These are phyloP conservation scores for Colletotrichum cuscutae DNA, from an alignment of 2,329 filamentous ascomycete genomes.

Conservation along the genomic window DNA sequence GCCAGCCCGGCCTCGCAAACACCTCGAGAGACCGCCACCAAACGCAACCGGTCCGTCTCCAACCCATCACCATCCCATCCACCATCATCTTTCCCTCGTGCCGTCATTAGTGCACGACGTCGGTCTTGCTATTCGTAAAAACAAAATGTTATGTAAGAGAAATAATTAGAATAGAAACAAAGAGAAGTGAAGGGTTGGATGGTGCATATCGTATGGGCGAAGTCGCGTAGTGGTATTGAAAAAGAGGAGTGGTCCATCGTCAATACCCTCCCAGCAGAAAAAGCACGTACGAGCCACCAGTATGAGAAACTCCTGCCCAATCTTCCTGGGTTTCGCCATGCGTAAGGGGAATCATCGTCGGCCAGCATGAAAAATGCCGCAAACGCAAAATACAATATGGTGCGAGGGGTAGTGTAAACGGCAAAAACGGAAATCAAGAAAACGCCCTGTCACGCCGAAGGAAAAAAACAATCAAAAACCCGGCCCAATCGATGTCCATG, in stretches of 20 bases:
- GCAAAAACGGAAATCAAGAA: slow-evolving; percentile 3
- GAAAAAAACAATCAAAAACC: not conserved
- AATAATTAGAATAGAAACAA: slow-evolving; percentile 25
- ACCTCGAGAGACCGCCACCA: not conserved
- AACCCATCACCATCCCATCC: not conserved
- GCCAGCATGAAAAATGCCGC: slow-evolving; percentile 30
- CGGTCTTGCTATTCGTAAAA: slow-evolving; percentile 25
- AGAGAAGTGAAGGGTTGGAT: slow-evolving; percentile 9
- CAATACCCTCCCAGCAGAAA: slow-evolving; percentile 10
- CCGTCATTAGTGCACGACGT: slow-evolving; percentile 29
- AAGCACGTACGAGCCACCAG: slow-evolving; percentile 28
- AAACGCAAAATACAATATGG: slow-evolving; percentile 22
- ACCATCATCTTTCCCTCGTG: slow-evolving; percentile 17
- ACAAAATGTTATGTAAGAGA: slow-evolving; percentile 14
- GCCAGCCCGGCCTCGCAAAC: not conserved
- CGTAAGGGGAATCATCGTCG: slow-evolving; percentile 34
- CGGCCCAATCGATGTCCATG: not conserved
- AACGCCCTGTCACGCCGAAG: slow-evolving; percentile 2
- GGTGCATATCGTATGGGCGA: slow-evolving; percentile 13
- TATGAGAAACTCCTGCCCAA: slow-evolving; percentile 33
- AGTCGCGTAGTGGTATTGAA: slow-evolving; percentile 31
- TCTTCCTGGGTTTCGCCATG: slow-evolving; percentile 32
- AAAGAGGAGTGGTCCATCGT: not conserved
- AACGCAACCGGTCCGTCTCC: not conserved
- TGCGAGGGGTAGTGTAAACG: slow-evolving; percentile 29